Base-by-base conservation (phyloP, 176 grass and related monocot species). In the Hsuehochloa calcarea region DNA sequence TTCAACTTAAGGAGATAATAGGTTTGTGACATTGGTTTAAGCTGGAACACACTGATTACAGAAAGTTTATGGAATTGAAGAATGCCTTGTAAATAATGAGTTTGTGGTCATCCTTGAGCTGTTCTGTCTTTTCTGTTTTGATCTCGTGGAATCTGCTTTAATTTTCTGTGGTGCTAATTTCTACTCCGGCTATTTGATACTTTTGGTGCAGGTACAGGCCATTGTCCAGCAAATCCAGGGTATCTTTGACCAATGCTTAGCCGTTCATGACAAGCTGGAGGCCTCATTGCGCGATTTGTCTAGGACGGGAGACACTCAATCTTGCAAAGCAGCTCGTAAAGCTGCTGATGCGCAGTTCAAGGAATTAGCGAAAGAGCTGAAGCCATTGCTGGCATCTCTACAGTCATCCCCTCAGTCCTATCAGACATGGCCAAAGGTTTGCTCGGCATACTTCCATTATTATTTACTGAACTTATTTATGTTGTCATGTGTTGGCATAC, bases 351-450 rank as follows among this genome's bases (percentile, higher is more conserved):
- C 86, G 46, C 93, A 99, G 74, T 95, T 92, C 19, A 99, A 99
- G 83, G 96, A 99, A 85, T 80, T 96, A 70, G 80, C 79, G 0
- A 99, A 96, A 91, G 93, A 94, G 75, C 68, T 99, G 72, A 99
- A 89, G 74, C 91, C 91, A 9, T 77, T 93, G 79, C 73, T 88
- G 80, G n/a, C 79, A 43, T 91, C 91, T 86, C 81, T 96, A 46
- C 91, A 96, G 70, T 92, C 94, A 54, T 94, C 86, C 80, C 83
- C 91, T 40, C 96, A 94, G 84, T 88, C 96, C 77, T 96, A 81
- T 68, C 80, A 87, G 74, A 94, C 96, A 94, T 99, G 75, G 89
- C 84, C 96, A 60, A 99, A 96, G 96, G 96, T 99, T 54, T 84
- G 88, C 41, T 54, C 5, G n/a, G 41, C 38, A 11, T 79, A 58